phyloP scores from a whole-genome alignment of 306 rosid genomes.

The Prunus fruticosa region DNA sequence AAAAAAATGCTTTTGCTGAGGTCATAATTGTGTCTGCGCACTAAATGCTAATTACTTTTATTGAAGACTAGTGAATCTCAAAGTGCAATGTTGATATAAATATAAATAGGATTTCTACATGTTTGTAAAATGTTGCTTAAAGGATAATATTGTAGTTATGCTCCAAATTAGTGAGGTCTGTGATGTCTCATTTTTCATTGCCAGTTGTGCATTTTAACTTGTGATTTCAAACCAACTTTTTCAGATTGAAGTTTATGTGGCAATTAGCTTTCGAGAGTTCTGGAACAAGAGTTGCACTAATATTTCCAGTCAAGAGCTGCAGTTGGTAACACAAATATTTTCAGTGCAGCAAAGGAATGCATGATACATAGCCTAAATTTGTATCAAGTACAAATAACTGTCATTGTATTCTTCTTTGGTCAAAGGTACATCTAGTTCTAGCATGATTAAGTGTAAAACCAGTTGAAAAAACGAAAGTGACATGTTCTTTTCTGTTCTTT shows the following conservation, averaged over 20 bases:
- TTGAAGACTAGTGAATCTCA: background rate
- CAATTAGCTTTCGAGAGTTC: background rate
- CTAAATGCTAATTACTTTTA: background rate
- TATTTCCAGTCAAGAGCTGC: background rate
- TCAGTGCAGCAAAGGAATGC: background rate
- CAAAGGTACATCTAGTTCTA: too few species aligned
- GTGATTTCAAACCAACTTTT: background rate
- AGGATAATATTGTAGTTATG: constrained; percentile 7
- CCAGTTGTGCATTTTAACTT: background rate
- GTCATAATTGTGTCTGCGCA: background rate
- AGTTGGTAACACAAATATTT: background rate
- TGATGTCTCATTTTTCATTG: background rate
- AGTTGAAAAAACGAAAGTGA: background rate
- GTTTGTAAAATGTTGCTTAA: constrained; percentile 23
- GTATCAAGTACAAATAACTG: background rate
- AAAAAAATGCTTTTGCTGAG: background rate
- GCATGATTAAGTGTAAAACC: background rate
- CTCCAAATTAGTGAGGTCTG: background rate
- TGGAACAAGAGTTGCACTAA: background rate
- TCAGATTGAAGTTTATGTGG: constrained; percentile 7
- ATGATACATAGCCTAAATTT: background rate
- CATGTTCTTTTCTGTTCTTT: background rate
- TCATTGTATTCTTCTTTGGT: background rate
- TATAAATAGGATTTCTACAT: background rate
- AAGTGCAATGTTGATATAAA: background rate